Evolutionary conservation across 768 basidiomycete genomes (phyloP).

Genomic region (Baorangia bicolor): DNA sequence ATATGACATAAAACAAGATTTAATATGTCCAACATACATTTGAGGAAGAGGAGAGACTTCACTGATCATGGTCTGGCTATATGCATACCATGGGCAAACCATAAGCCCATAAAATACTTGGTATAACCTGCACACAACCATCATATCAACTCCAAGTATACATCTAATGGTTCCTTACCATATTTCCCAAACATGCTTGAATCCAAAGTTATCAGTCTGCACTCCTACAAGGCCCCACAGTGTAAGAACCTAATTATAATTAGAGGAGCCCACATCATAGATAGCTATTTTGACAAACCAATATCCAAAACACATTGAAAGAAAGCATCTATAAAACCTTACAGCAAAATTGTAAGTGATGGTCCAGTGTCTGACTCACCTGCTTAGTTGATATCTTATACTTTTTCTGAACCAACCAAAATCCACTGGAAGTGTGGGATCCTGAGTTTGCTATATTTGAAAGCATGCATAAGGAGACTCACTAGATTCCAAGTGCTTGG

Average conservation of each 20-base stretch:
- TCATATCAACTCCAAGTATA: not conserved
- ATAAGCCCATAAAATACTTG: constrained; percentile 70
- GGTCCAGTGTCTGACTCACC: constrained; percentile 18
- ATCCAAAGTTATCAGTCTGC: constrained; percentile 70
- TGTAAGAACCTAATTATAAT: constrained; percentile 49
- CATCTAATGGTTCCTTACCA: constrained; percentile 41
- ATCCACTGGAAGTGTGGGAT: constrained; percentile 39
- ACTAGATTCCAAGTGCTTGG: constrained; percentile 72
- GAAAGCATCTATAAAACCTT: constrained; percentile 54
- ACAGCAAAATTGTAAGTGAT: not conserved
- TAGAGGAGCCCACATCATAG: not conserved
- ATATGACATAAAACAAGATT: not conserved
- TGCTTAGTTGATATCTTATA: constrained; percentile 64
- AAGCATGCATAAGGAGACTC: constrained; percentile 15
- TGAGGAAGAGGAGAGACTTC: constrained; percentile 73
- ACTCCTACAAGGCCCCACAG: constrained; percentile 79
- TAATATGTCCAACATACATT: constrained; percentile 44
- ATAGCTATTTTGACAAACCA: constrained; percentile 39
- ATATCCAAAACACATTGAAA: constrained; percentile 72
- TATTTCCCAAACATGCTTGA: constrained; percentile 83
- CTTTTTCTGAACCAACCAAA: constrained; percentile 68
- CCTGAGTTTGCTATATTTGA: not conserved
- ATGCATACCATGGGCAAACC: constrained; percentile 81
- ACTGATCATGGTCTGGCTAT: constrained; percentile 81
- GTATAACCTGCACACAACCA: constrained; percentile 47